Evolutionary conservation across 306 rosid genomes (phyloP).

Genomic region (Spatholobus suberectus): DNA sequence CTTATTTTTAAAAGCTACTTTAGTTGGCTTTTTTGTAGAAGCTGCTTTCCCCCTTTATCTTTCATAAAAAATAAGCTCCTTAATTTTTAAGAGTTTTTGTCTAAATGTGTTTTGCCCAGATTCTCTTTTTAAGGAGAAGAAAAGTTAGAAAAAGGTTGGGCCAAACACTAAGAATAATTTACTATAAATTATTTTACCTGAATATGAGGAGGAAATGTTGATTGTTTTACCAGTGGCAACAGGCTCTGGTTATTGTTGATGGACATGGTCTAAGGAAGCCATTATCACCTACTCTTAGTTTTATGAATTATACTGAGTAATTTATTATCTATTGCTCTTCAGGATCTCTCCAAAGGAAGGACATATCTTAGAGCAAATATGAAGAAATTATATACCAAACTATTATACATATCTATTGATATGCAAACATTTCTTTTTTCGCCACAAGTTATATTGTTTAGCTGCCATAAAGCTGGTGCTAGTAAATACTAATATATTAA

Average conservation of each 20-base stretch:
- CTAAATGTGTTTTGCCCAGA: no score
- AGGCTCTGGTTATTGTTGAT: background rate
- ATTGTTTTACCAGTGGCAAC: background rate
- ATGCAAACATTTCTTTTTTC: background rate
- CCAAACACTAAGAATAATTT: background rate
- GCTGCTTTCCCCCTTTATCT: no score
- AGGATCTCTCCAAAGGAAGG: background rate
- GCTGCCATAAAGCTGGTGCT: slow-evolving; percentile 6
- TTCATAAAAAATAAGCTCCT: background rate
- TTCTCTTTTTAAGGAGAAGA: no score
- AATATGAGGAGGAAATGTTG: slow-evolving; percentile 2
- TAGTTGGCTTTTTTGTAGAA: no score
- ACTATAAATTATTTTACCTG: background rate
- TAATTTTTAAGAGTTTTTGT: no score
- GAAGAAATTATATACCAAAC: background rate
- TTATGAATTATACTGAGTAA: background rate
- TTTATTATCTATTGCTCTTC: background rate
- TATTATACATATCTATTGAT: background rate
- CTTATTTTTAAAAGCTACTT: no score
- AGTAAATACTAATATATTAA: background rate
- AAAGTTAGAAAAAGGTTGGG: background rate
- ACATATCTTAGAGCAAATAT: slow-evolving; percentile 5
- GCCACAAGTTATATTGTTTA: background rate
- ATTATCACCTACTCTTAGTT: background rate
- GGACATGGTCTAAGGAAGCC: slow-evolving; percentile 1